Evolutionary conservation across 106 monocot genomes (phyloP).

Genomic region (Dendrobium chrysotoxum): DNA sequence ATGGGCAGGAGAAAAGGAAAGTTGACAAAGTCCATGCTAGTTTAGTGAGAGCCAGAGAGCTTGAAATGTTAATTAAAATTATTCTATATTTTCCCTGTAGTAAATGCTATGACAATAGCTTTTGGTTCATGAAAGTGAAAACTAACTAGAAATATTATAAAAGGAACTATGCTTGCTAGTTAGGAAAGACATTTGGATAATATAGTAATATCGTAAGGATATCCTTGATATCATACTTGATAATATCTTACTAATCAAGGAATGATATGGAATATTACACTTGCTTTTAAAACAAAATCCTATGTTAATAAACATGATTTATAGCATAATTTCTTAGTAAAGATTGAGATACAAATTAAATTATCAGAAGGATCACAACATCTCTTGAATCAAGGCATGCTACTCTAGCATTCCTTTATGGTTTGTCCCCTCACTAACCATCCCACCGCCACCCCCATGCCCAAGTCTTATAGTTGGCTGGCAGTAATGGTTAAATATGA

Average conservation of each 20-base stretch:
- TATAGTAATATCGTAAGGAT: not conserved
- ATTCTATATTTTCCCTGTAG: too few relatives aligned
- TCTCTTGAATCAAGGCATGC: too few relatives aligned
- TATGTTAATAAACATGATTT: too few relatives aligned
- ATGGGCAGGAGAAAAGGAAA: not conserved
- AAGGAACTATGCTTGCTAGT: not conserved
- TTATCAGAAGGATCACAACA: too few relatives aligned
- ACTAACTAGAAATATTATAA: not conserved
- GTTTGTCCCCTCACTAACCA: not conserved
- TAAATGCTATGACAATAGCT: too few relatives aligned
- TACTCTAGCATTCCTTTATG: not conserved
- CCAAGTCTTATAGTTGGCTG: not conserved
- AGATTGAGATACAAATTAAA: too few relatives aligned
- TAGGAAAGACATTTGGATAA: not conserved
- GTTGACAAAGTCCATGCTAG: not conserved
- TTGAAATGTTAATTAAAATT: not conserved
- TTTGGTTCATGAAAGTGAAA: too few relatives aligned
- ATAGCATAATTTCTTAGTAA: too few relatives aligned
- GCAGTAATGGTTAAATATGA: not conserved
- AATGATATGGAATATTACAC: not conserved
- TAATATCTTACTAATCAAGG: not conserved
- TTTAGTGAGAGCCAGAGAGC: not conserved
- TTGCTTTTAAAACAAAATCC: too few relatives aligned
- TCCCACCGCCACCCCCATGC: not conserved
- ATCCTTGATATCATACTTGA: not conserved